Conservation (phyloP, 805 yeast genomes). For the Diddensiella santjacobensis region DNA sequence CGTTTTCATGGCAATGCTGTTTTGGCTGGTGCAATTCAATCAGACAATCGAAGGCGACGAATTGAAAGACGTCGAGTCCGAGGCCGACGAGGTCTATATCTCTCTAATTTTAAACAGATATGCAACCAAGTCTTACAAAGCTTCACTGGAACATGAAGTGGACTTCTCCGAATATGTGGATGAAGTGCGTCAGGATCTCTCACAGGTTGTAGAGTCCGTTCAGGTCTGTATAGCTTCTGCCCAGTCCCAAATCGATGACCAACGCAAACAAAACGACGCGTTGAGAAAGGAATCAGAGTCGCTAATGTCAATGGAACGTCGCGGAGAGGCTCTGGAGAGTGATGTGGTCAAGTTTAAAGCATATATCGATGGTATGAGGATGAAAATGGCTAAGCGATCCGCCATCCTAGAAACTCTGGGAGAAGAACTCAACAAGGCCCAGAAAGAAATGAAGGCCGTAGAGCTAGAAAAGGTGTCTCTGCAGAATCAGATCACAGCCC, state of each 20-base stretch:
- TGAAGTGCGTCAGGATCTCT: slow-evolving; percentile 56
- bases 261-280: slow-evolving; percentile 40
- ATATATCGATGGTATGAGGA: slow-evolving; percentile 64
- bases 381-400: slow-evolving; percentile 64
- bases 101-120: slow-evolving; percentile 56
- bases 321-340: slow-evolving; percentile 59
- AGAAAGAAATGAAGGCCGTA: slow-evolving; percentile 40
- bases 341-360: slow-evolving; percentile 68
- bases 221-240: slow-evolving; percentile 43
- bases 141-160: slow-evolving; percentile 61
- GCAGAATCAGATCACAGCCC: slow-evolving; percentile 43
- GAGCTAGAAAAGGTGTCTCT: slow-evolving; percentile 41
- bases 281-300: slow-evolving; percentile 44
- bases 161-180: slow-evolving; percentile 52
- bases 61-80: slow-evolving; percentile 32
- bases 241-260: slow-evolving; percentile 38
- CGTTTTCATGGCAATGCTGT: slow-evolving; percentile 70
- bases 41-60: slow-evolving; percentile 41
- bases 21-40: slow-evolving; percentile 70
- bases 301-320: slow-evolving; percentile 51
- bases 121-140: slow-evolving; percentile 61
- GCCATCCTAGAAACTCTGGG: slow-evolving; percentile 52
- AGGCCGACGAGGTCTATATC: slow-evolving; percentile 42
- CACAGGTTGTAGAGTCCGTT: slow-evolving; percentile 48
- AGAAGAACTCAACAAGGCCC: slow-evolving; percentile 48